These are phyloP conservation scores for Cryptococcus hybrid DNA, from an alignment of 1,284 basidiomycete species.

Conservation along the genomic window DNA sequence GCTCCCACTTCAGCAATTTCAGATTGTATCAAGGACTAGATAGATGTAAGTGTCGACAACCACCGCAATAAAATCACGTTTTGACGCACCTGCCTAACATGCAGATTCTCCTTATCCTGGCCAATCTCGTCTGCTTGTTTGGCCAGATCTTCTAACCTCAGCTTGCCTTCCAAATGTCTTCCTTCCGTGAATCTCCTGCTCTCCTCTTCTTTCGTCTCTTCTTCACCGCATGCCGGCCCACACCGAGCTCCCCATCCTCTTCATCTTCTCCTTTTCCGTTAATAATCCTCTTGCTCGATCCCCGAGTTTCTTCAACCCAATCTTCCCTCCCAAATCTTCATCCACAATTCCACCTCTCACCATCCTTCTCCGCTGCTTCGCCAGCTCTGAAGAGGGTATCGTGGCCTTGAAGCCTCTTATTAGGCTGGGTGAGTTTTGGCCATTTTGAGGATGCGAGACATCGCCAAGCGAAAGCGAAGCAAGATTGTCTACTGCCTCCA, in stretches of 20 bases:
- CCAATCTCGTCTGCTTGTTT: conserved; percentile 80
- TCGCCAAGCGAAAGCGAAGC: conserved; percentile 66
- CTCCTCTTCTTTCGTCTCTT: conserved; percentile 61
- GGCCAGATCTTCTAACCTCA: conserved; percentile 76
- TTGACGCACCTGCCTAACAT: conserved; percentile 71
- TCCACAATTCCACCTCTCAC: conserved; percentile 58
- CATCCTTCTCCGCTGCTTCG: conserved; percentile 69
- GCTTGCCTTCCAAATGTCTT: conserved; percentile 61
- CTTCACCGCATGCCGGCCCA: conserved; percentile 54
- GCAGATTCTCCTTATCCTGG: conserved; percentile 83
- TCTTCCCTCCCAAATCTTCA: conserved; percentile 67
- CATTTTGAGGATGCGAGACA: conserved; percentile 57
- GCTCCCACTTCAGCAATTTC: conserved; percentile 83
- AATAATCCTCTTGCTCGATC: conserved; percentile 73
- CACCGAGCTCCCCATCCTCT: conserved; percentile 20
- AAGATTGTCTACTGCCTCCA: conserved; percentile 75
- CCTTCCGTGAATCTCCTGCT: conserved; percentile 65
- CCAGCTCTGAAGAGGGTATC: conserved; percentile 77
- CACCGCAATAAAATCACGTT: not conserved
- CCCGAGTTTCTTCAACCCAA: conserved; percentile 75
- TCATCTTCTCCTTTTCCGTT: conserved; percentile 37
- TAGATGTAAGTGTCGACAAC: conserved; percentile 4
- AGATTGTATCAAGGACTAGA: conserved; percentile 72
- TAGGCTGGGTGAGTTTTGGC: conserved; percentile 61
- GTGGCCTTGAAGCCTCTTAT: conserved; percentile 87